Evolutionary conservation across 2,329 filamentous ascomycete genomes (phyloP).

Genomic region (Penicillium fuscoglaucum): DNA sequence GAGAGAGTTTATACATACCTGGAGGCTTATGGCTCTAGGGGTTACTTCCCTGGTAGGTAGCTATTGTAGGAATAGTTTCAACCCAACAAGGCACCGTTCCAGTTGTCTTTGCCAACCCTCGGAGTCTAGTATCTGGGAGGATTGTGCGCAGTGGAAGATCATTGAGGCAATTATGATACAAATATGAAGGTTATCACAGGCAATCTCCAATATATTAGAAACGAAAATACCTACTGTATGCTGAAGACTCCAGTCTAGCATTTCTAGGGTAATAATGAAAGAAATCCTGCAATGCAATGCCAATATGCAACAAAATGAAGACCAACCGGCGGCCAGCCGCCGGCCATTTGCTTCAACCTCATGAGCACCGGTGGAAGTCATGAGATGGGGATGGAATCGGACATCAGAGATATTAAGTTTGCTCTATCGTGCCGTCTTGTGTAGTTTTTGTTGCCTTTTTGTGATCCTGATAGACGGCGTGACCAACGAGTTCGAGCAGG

Average conservation of each 20-base stretch:
- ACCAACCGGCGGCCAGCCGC: neutral
- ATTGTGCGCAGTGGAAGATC: neutral
- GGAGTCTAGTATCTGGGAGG: neutral
- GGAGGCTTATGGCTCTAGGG: neutral
- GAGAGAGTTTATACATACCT: neutral
- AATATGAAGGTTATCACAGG: neutral
- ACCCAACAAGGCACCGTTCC: neutral
- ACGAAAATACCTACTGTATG: neutral
- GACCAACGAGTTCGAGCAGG: slow-evolving; percentile 24
- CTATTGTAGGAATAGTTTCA: neutral
- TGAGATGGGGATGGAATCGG: neutral
- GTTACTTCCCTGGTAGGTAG: neutral
- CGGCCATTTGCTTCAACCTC: neutral
- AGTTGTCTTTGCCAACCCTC: neutral
- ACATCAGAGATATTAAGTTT: neutral
- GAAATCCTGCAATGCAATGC: slow-evolving; percentile 3
- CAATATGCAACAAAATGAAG: neutral
- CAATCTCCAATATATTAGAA: neutral
- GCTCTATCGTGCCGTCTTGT: neutral
- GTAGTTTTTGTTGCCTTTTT: neutral
- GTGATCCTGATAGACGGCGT: slow-evolving; percentile 26
- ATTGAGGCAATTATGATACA: neutral
- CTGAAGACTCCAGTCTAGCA: neutral
- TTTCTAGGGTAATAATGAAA: neutral
- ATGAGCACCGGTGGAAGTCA: neutral